A percentile compares a stretch with the other conserved stretches of the same genome.
Conservation (phyloP, 108 stramenopile genomes). For the Stephanodiscus triporus region DNA sequence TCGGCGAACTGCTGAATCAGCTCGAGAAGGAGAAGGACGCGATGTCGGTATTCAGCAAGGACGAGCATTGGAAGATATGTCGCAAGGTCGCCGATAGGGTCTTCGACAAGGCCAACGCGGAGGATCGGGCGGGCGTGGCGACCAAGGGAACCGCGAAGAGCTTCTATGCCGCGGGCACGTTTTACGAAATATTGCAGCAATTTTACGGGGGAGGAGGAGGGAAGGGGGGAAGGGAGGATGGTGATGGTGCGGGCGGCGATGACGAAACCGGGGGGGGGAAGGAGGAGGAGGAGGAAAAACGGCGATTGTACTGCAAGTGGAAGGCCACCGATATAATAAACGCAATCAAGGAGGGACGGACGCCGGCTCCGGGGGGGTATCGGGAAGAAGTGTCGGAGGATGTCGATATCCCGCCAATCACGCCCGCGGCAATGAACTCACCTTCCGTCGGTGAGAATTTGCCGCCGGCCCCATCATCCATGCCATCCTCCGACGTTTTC, state of each 20-base stretch:
- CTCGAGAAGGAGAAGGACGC: slow-evolving; percentile 76
- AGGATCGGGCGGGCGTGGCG: slow-evolving; percentile 78
- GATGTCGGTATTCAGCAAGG: slow-evolving; percentile 72
- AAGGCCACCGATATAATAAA: slow-evolving; percentile 94
- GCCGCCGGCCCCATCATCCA: slow-evolving; percentile 27
- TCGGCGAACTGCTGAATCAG: slow-evolving; percentile 59
- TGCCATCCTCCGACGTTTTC: slow-evolving; percentile 32
- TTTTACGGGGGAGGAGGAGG: slow-evolving; percentile 74
- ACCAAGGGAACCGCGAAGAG: slow-evolving; percentile 83
- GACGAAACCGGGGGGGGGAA: slow-evolving; percentile 20
- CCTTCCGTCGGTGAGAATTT: background rate
- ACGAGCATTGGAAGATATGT: slow-evolving; percentile 77
- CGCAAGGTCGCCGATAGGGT: slow-evolving; percentile 77
- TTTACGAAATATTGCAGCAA: slow-evolving; percentile 90
- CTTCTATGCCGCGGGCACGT: slow-evolving; percentile 91
- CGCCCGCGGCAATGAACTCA: slow-evolving; percentile 28
- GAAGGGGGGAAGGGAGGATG: slow-evolving; percentile 26
- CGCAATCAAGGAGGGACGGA: slow-evolving; percentile 88
- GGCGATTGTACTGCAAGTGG: slow-evolving; percentile 87
- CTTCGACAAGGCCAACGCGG: slow-evolving; percentile 87
- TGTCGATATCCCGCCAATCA: slow-evolving; percentile 13
- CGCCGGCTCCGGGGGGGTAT: slow-evolving; percentile 81
- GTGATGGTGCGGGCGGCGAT: slow-evolving; percentile 21
- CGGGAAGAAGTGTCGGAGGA: slow-evolving; percentile 30
- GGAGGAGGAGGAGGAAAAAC: slow-evolving; percentile 60